These are phyloP conservation scores for Colletotrichum sp. DNA, from an alignment of 2,329 filamentous ascomycete genomes.

Conservation along the genomic window DNA sequence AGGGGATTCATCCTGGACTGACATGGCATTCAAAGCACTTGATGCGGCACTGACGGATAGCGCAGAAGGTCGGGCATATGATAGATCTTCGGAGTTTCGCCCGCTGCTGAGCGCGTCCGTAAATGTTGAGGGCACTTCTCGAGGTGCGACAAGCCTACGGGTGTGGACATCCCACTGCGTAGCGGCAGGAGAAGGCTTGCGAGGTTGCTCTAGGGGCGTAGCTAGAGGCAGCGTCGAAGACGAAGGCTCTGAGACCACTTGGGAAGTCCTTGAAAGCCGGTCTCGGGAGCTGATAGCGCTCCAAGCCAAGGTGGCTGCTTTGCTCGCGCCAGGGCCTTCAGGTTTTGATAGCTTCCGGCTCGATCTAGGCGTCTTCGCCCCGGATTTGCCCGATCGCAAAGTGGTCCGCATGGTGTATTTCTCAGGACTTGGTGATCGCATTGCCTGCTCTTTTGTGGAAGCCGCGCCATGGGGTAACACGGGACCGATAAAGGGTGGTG, in stretches of 20 bases:
- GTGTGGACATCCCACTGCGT: constrained; percentile 61
- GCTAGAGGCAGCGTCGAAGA: constrained; percentile 24
- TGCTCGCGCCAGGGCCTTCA: constrained; percentile 59
- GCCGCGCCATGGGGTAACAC: constrained; percentile 34
- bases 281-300: constrained; percentile 47
- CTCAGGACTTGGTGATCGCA: constrained; percentile 61
- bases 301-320: constrained; percentile 70
- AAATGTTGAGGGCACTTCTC: constrained; percentile 34
- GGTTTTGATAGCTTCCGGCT: constrained; percentile 45
- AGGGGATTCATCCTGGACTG: constrained; percentile 14
- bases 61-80: constrained; percentile 42
- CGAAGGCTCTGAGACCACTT: constrained; percentile 26
- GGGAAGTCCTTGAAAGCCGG: constrained; percentile 28
- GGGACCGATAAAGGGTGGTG: constrained; percentile 24
- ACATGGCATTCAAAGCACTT: constrained; percentile 50
- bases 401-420: constrained; percentile 68
- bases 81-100: constrained; percentile 45
- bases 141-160: constrained; percentile 50
- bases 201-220: constrained; percentile 33
- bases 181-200: constrained; percentile 33
- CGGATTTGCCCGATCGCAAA: constrained; percentile 52
- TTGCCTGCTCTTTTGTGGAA: constrained; percentile 38
- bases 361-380: constrained; percentile 45
- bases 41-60: constrained; percentile 62
- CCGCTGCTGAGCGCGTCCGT: constrained; percentile 28